Percentiles rank a stretch among this genome's conserved stretches.
Conservation (phyloP, 2,329 filamentous ascomycete species). For the Penicillium griseofulvum region DNA sequence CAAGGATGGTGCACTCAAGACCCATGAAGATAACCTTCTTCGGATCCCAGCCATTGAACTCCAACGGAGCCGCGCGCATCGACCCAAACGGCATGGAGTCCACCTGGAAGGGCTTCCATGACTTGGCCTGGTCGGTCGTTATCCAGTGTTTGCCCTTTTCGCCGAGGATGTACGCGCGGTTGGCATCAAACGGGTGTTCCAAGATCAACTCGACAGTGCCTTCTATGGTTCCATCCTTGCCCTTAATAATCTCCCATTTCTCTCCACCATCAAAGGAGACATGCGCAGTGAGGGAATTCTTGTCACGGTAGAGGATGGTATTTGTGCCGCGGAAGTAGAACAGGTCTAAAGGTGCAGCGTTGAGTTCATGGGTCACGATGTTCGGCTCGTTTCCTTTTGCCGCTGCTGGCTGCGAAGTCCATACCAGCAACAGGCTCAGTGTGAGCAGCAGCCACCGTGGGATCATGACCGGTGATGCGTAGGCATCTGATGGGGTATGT, state of each 20-base stretch:
- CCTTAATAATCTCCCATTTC: constrained; percentile 68
- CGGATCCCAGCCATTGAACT: constrained; percentile 79
- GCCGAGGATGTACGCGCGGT: constrained; percentile 78
- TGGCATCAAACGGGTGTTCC: constrained; percentile 74
- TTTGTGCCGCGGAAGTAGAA: constrained; percentile 93
- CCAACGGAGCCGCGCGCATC: constrained; percentile 51
- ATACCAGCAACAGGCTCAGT: constrained; percentile 53
- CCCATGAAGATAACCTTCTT: constrained; percentile 84
- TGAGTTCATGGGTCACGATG: constrained; percentile 64
- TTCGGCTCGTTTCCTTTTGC: constrained; percentile 63
- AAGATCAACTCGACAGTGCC: constrained; percentile 57
- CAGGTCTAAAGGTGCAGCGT: constrained; percentile 64
- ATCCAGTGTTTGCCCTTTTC: constrained; percentile 70
- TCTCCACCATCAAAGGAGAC: constrained; percentile 78
- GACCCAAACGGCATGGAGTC: constrained; percentile 57
- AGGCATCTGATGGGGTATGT: constrained; percentile 29
- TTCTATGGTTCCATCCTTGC: constrained; percentile 53
- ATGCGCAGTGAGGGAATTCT: constrained; percentile 63
- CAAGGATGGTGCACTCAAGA: constrained; percentile 63
- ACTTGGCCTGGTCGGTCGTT: constrained; percentile 77
- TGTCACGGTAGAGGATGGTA: constrained; percentile 72
- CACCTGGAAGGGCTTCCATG: constrained; percentile 73
- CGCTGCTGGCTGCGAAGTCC: constrained; percentile 43
- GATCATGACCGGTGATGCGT: constrained; percentile 36
- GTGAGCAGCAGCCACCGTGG: constrained; percentile 47